Conservation (phyloP, 108 stramenopile species). For the Cyclotella cryptica region DNA sequence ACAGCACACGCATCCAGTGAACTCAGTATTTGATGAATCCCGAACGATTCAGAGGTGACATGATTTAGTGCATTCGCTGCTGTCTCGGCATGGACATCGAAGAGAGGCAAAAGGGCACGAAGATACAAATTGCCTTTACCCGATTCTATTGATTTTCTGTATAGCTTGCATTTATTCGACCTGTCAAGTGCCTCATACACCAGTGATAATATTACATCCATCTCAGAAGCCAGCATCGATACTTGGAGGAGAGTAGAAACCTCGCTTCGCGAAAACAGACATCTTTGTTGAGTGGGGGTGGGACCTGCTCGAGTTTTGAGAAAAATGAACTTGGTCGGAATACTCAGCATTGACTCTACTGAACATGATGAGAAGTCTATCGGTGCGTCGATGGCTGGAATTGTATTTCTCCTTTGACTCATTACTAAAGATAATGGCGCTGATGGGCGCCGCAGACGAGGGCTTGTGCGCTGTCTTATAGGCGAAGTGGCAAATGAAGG, state of each 20-base stretch:
- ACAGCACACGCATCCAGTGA: constrained; percentile 44
- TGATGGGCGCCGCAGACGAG: no score
- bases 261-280: constrained; percentile 48
- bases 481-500: no score
- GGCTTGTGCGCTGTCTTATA: no score
- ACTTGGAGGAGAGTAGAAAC: constrained; percentile 46
- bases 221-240: constrained; percentile 41
- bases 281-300: constrained; percentile 18
- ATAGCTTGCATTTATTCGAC: constrained; percentile 22
- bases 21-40: constrained; percentile 32
- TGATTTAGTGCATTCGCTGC: constrained; percentile 33
- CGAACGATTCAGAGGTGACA: constrained; percentile 35
- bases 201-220: constrained; percentile 30
- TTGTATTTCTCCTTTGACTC: no score
- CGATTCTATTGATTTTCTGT: constrained; percentile 16
- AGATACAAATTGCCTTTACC: constrained; percentile 17
- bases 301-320: constrained; percentile 43
- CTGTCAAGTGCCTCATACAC: constrained; percentile 45
- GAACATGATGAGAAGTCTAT: constrained; percentile 25
- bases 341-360: constrained; percentile 28
- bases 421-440: no score
- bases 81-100: constrained; percentile 42
- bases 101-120: constrained; percentile 43
- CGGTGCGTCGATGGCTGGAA: neutral
- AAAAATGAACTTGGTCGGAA: constrained; percentile 42